Evolutionary conservation across 1,284 basidiomycete genomes (phyloP), one percentile per base, ranked within the genome.

Genomic region (Rhodotorula sp.): DNA sequence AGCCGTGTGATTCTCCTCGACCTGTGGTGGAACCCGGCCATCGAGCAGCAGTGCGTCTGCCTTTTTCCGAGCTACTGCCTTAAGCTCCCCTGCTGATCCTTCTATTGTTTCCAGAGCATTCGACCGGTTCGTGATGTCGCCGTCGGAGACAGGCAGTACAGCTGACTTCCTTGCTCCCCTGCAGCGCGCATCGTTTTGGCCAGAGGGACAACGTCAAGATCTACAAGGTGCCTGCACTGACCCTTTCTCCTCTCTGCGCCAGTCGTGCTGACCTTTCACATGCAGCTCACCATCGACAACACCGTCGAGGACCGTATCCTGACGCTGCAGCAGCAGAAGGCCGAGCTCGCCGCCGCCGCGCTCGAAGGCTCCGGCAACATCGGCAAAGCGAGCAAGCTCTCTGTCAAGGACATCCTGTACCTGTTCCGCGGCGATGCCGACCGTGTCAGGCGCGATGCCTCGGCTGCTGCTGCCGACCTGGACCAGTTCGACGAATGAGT

Each of bases 161-260:
- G 7, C 66, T 71, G 8, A 63, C 25, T 9, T 17, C 34, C 5
- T 52, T 14, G 25, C 17, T 27, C 27, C n/a, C 42, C 23, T 23
- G 46, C 12, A 67, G 69, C 9, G 72, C 74, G 1, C 77, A 78
- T 67, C 82, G 84, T 54, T 88, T 91, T 66, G 93, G 95, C 16
- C 96, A 98, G 83, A 90, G 85, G 61, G 87, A 89, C 21, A 87
- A 90, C 69, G 95, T 98, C 53, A 88, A 91, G 80, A 95, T 98
- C 76, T 94, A 89, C 85, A 99, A 99, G 83, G 86, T 99, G 48
- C 17, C n/a, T 23, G 27, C 34, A 19, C 34, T 25, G 4, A 10
- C 50, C n/a, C 10, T 5, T 13, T 46, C 25, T 16, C 13, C 10
- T n/a, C 17, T 9, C 12, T 12, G 7, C 48, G 48, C 57, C 16